These are phyloP conservation scores for Populus ilicifolia DNA, from an alignment of 345 rosid species.

Conservation along the genomic window DNA sequence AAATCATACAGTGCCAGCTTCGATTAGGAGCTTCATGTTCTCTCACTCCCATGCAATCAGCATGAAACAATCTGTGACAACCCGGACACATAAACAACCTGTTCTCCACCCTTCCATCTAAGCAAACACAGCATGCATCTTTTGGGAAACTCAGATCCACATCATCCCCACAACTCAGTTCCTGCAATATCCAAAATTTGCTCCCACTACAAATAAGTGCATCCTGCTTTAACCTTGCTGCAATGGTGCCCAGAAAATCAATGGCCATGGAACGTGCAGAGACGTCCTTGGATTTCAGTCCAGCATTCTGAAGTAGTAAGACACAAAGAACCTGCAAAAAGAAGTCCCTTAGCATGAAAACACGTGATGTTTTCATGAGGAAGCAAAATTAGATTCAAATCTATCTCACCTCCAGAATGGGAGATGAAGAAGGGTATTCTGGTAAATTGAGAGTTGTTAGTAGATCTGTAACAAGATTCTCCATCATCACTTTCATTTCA, in stretches of 20 bases:
- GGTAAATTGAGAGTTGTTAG: conserved; percentile 89
- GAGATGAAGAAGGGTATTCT: conserved; percentile 93
- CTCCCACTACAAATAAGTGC: conserved; percentile 54
- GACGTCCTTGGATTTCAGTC: conserved; percentile 85
- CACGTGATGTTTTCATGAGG: neutral
- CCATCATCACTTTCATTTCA: conserved; percentile 82
- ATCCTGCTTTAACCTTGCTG: conserved; percentile 86
- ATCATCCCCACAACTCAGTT: conserved; percentile 47
- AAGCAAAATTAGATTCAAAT: neutral
- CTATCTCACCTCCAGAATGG: conserved; percentile 73
- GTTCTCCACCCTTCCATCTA: conserved; percentile 56
- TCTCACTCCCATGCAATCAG: conserved; percentile 83
- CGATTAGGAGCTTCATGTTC: conserved; percentile 65
- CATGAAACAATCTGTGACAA: conserved; percentile 76
- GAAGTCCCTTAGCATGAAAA: conserved; percentile 12
- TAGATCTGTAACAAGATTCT: conserved; percentile 87
- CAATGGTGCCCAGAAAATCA: conserved; percentile 88
- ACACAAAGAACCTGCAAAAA: conserved; percentile 90
- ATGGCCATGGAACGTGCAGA: conserved; percentile 93
- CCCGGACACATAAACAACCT: conserved; percentile 63
- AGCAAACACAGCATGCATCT: conserved; percentile 69
- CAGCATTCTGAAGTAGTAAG: conserved; percentile 90
- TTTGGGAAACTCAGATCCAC: conserved; percentile 37
- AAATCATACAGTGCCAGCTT: conserved; percentile 78
- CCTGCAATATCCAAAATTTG: conserved; percentile 61